Percentiles rank a stretch among this genome's conserved stretches.
Evolutionary conservation across 371 early-diverging fungal genomes (phyloP).

Genomic region (Sporodiniella umbellata): DNA sequence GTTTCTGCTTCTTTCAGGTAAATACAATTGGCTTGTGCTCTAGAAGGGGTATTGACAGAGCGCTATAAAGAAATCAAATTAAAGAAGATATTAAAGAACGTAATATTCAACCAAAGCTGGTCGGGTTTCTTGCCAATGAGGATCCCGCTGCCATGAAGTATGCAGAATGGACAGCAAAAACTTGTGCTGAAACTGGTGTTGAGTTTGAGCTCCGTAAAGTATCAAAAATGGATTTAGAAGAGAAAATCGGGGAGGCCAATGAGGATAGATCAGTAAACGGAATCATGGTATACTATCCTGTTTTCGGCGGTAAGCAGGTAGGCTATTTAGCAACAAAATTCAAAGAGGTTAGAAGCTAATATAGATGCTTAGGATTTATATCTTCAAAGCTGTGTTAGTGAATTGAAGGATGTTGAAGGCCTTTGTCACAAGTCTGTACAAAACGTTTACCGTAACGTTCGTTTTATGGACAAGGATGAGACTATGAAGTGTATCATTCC

Average conservation of each 20-base stretch:
- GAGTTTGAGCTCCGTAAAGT: constrained; percentile 87
- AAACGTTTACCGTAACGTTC: constrained; percentile 94
- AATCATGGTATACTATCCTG: constrained; percentile 95
- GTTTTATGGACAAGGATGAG: constrained; percentile 78
- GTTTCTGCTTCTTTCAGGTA: constrained; percentile 66
- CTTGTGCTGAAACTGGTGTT: constrained; percentile 88
- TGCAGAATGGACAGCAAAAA: constrained; percentile 89
- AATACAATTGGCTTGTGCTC: background rate
- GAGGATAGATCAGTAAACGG: constrained; percentile 80
- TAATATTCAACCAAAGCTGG: constrained; percentile 77
- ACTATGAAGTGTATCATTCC: constrained; percentile 93
- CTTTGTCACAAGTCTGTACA: constrained; percentile 90
- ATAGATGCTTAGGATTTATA: constrained; percentile 96
- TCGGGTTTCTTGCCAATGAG: constrained; percentile 93
- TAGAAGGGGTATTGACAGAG: too few species aligned
- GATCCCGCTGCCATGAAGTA: constrained; percentile 90
- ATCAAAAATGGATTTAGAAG: constrained; percentile 80
- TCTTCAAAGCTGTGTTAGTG: constrained; percentile 85
- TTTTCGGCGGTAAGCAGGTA: constrained; percentile 88
- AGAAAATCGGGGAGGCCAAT: constrained; percentile 85
- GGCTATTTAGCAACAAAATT: background rate
- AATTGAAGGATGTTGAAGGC: constrained; percentile 94
- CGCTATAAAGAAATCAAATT: constrained; percentile 66
- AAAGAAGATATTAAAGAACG: constrained; percentile 71
- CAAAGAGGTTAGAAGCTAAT: too few species aligned